These are phyloP conservation scores for Pseudogymnoascus sp. DNA, from an alignment of 2,329 filamentous ascomycete species.

Conservation along the genomic window DNA sequence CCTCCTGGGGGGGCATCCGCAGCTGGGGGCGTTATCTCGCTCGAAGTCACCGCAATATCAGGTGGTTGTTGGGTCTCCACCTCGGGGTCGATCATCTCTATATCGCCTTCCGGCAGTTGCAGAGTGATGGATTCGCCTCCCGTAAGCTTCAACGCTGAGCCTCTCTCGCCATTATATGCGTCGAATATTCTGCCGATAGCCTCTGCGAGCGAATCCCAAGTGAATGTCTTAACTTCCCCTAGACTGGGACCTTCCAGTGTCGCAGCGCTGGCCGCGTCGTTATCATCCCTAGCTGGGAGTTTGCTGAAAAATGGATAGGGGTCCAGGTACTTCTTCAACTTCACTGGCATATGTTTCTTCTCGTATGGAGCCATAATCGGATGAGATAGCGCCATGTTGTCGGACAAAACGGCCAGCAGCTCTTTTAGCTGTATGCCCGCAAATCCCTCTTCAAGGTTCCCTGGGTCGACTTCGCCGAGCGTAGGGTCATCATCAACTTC, in stretches of 20 bases:
- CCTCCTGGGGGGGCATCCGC: background rate
- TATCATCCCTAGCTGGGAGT: background rate
- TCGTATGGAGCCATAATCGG: conserved; percentile 51
- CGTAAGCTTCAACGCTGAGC: background rate
- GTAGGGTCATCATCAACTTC: conserved; percentile 60
- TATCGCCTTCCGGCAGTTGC: conserved; percentile 16
- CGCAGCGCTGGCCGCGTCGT: background rate
- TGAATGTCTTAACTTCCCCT: conserved; percentile 12
- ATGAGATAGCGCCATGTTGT: conserved; percentile 49
- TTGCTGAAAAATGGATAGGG: conserved; percentile 47
- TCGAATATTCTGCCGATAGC: conserved; percentile 18
- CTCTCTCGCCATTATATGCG: background rate
- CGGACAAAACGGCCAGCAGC: conserved; percentile 43
- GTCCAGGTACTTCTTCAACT: conserved; percentile 47
- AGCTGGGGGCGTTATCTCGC: background rate
- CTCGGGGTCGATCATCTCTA: conserved; percentile 7
- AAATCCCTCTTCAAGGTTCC: conserved; percentile 53
- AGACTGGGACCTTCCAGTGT: background rate
- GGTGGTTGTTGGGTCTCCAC: background rate
- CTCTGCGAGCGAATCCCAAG: conserved; percentile 24
- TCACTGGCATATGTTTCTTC: conserved; percentile 40
- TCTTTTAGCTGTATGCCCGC: conserved; percentile 54
- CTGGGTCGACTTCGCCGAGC: conserved; percentile 51
- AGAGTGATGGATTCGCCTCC: conserved; percentile 15
- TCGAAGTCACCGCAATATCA: background rate